Conservation (phyloP, 2,329 filamentous ascomycete species). For the Aspergillus neotritici region DNA sequence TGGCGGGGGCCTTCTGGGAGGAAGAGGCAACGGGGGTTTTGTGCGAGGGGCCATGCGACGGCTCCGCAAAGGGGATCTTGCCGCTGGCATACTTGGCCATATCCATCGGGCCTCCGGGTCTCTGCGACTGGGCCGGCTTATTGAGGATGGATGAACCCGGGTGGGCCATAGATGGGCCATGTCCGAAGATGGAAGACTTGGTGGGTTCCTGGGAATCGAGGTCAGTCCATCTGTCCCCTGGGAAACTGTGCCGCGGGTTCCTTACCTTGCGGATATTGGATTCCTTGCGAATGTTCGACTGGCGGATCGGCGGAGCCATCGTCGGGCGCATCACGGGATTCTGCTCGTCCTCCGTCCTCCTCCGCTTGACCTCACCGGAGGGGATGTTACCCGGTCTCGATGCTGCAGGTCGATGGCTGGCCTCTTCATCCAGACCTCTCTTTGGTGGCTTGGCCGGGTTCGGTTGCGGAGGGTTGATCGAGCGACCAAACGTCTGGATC, state of each 20-base stretch:
- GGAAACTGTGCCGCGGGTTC: neutral
- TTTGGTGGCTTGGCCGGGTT: slow-evolving; percentile 70
- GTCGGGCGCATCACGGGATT: slow-evolving; percentile 57
- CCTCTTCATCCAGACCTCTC: slow-evolving; percentile 61
- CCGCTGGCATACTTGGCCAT: slow-evolving; percentile 84
- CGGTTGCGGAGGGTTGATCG: slow-evolving; percentile 57
- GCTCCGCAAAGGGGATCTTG: slow-evolving; percentile 82
- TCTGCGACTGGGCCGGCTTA: slow-evolving; percentile 50
- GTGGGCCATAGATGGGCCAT: slow-evolving; percentile 29
- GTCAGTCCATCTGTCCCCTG: neutral
- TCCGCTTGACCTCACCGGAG: slow-evolving; percentile 69
- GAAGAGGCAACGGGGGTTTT: slow-evolving; percentile 62
- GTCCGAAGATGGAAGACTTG: slow-evolving; percentile 39
- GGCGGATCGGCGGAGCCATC: slow-evolving; percentile 79
- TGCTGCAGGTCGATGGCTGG: slow-evolving; percentile 42
- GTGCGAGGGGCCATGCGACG: slow-evolving; percentile 49
- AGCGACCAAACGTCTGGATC: slow-evolving; percentile 53
- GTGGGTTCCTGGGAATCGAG: slow-evolving; percentile 20
- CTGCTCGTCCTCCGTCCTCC: slow-evolving; percentile 69
- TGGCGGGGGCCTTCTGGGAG: slow-evolving; percentile 37
- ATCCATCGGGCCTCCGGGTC: slow-evolving; percentile 65
- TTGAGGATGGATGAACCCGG: slow-evolving; percentile 30
- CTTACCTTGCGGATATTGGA: slow-evolving; percentile 67
- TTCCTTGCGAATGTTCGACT: slow-evolving; percentile 70
- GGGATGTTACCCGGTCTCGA: slow-evolving; percentile 48